Percentiles rank a stretch among this genome's conserved stretches.
These are phyloP conservation scores for Dryadomyces quercus-mongolicae DNA, from an alignment of 2,329 filamentous ascomycete species.

Conservation along the genomic window DNA sequence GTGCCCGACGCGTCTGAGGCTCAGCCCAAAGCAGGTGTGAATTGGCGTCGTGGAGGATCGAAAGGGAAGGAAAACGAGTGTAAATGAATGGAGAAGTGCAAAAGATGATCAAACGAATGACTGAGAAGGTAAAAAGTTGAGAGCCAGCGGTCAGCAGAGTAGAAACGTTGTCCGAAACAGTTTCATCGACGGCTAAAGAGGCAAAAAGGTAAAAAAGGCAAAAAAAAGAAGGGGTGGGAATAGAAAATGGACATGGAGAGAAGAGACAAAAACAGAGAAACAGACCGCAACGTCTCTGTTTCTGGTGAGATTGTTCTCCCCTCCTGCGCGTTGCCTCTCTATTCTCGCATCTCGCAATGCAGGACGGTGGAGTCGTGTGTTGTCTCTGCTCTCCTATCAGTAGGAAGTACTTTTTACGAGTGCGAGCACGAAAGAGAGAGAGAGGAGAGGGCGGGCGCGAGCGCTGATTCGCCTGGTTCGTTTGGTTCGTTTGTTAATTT, in stretches of 20 bases:
- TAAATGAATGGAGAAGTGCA: not conserved
- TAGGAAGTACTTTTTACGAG: not conserved
- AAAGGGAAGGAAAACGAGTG: not conserved
- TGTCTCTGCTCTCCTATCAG: not conserved
- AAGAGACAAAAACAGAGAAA: slow-evolving; percentile 6
- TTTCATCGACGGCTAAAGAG: not conserved
- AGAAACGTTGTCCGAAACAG: not conserved
- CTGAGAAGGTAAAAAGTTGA: not conserved
- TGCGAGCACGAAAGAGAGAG: no score
- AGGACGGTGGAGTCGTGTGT: slow-evolving; percentile 1
- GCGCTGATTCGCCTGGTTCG: not conserved
- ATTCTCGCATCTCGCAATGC: slow-evolving; percentile 4
- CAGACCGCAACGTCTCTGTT: not conserved
- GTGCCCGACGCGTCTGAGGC: not conserved
- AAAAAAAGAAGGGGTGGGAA: not conserved
- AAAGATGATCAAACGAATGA: not conserved
- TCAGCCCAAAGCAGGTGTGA: not conserved
- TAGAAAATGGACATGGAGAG: not conserved
- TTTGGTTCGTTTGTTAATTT: not conserved
- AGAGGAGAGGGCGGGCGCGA: not conserved
- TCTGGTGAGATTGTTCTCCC: slow-evolving; percentile 5
- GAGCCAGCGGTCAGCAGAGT: not conserved
- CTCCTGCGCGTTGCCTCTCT: not conserved
- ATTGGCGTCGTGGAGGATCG: not conserved
- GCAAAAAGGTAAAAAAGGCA: not conserved